Conservation (phyloP, 305 asterid species). For the Stenogyne calaminthoides region DNA sequence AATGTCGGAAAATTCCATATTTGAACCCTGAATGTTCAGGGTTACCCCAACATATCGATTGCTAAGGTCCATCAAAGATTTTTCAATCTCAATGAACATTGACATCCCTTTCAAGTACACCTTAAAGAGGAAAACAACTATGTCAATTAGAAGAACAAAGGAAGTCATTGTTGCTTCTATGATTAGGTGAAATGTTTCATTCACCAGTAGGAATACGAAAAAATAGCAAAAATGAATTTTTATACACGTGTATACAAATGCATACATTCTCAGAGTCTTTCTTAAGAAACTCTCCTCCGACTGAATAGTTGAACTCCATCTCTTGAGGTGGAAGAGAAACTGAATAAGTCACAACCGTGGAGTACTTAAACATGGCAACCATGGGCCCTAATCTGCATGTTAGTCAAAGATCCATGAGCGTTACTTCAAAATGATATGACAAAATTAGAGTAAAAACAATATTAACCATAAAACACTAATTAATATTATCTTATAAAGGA, state of each 20-base stretch:
- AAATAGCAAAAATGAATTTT: conserved; percentile 10
- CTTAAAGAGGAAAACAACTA: conserved; percentile 41
- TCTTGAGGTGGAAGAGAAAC: conserved; percentile 82
- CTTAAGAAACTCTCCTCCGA: conserved; percentile 59
- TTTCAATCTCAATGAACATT: conserved; percentile 74
- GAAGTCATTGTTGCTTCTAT: conserved; percentile 5
- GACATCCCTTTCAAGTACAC: conserved; percentile 60
- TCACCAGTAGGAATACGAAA: not conserved
- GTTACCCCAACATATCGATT: conserved; percentile 56
- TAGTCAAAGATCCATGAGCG: conserved; percentile 15
- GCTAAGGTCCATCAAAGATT: conserved; percentile 60
- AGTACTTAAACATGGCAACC: conserved; percentile 90
- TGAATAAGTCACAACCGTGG: conserved; percentile 73
- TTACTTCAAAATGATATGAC: not conserved
- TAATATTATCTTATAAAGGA: not conserved
- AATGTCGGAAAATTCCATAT: conserved; percentile 63
- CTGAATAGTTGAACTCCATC: conserved; percentile 64
- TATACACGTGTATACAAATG: conserved; percentile 15
- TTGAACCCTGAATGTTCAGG: conserved; percentile 70
- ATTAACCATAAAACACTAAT: not conserved
- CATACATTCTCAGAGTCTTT: conserved; percentile 73
- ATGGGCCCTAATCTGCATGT: conserved; percentile 79
- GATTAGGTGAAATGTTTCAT: conserved; percentile 3
- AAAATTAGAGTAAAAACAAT: not conserved
- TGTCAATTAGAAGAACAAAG: conserved; percentile 26